Percentiles rank a stretch among this genome's conserved stretches.
These are phyloP conservation scores for Entonaema liquescens DNA, from an alignment of 495 filamentous ascomycete species.

Conservation along the genomic window DNA sequence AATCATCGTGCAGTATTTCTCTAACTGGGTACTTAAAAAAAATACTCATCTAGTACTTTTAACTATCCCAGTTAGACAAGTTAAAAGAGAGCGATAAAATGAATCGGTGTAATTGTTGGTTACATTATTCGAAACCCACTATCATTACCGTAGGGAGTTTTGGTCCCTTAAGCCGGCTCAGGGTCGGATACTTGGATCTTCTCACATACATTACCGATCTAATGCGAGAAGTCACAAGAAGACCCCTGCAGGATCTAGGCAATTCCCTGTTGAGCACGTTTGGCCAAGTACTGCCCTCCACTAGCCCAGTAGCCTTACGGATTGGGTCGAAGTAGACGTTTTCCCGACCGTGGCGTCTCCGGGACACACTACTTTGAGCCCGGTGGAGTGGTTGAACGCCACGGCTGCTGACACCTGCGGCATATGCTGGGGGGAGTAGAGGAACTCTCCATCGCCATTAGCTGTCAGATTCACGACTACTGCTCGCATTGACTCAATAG, in stretches of 20 bases:
- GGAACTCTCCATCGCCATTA: slow-evolving; percentile 19
- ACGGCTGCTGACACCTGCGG: slow-evolving; percentile 31
- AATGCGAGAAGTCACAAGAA: slow-evolving; percentile 42
- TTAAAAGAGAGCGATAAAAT: background rate
- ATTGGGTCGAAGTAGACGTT: slow-evolving; percentile 14
- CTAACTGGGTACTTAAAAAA: background rate
- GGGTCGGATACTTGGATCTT: slow-evolving; percentile 30
- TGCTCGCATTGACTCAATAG: slow-evolving; percentile 23
- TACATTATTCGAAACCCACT: slow-evolving; percentile 24
- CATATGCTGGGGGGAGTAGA: slow-evolving; percentile 12
- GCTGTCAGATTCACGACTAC: slow-evolving; percentile 9
- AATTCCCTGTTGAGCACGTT: slow-evolving; percentile 36
- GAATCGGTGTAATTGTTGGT: slow-evolving; percentile 10
- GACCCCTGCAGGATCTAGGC: slow-evolving; percentile 43
- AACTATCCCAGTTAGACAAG: background rate
- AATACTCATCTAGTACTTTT: background rate
- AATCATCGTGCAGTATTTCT: background rate
- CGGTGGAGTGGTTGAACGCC: slow-evolving; percentile 35
- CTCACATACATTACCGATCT: slow-evolving; percentile 43
- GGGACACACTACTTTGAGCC: slow-evolving; percentile 4
- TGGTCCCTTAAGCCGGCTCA: slow-evolving; percentile 13
- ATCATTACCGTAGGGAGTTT: slow-evolving; percentile 16
- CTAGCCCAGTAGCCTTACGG: slow-evolving; percentile 39
- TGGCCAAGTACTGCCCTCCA: slow-evolving; percentile 27
- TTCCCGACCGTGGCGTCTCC: slow-evolving; percentile 23